Evolutionary conservation across 805 yeast species (phyloP), one percentile per base, ranked within the genome.

Genomic region (Candida ortonii): DNA sequence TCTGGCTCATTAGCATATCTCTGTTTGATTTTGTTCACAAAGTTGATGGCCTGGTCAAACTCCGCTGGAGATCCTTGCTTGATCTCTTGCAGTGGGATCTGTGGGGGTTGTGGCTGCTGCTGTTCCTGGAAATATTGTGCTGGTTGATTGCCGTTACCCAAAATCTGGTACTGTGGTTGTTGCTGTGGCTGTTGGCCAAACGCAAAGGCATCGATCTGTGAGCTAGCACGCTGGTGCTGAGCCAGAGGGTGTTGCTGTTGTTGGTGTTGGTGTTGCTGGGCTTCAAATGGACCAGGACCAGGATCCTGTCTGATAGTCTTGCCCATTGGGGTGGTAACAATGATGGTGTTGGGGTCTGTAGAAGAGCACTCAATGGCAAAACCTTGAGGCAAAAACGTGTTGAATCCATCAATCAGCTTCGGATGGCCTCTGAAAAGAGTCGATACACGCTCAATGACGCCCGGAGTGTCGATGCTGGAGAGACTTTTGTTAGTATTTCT

Each of bases 311-410:
- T 68, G 9, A 80, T 76, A 3, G 89, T 79, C 12, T 93, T 81
- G 2, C 97, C 97, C 65, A 84, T 75, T 2, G 99, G 98, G 1
- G 98, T 93, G 2, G 96, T 87, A 11, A 93, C 97, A 39, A 88
- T 75, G 43, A 93, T 88, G 14, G 96, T 94, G 48, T 84, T 81
- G 11, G 95, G 94, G 55, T 90, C 97, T 24, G 83, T 68, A 6
- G 96, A 93, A 0, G 96, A 84, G 62, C 97, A 93, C 59, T 86
- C 95, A 46, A 93, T 89, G 45, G 84, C 70, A 63, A 88, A 93
- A 3, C 98, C 99, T 15, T 95, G 96, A 1, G 99, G 99, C 47
- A 93, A 70, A 57, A 93, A 93, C 2, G 99, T 90, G 65, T 93
- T 93, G 64, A 93, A 94, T 0, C 99, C 98, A 62, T 93, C 97